Base-by-base conservation (phyloP, 1,284 basidiomycete species). In the Ustilago nuda region DNA sequence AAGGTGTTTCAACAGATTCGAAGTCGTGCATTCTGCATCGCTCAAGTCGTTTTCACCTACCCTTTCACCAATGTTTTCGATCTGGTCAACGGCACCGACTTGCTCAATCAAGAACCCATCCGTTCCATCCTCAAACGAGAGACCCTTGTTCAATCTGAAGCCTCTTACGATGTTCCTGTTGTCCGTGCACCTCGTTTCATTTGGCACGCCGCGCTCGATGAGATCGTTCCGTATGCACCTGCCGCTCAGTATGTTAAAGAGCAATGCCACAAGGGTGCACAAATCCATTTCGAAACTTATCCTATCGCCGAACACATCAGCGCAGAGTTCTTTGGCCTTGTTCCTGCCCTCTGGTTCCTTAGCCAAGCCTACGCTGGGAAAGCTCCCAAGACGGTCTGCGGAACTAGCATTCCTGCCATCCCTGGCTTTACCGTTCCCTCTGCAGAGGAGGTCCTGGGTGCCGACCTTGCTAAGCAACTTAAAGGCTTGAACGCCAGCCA, bases 201-300 rank as follows among this genome's bases (percentile, higher is more conserved):
- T 51, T 84, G 75, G 66, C 83, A 85, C 53, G 77, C 80, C 8
- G 17, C 62, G 2, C 33, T 41, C 27, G 84, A 85, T 66, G 83
- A 84, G 58, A 76, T 84, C 11, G 79, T 85, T n/a, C 76, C 80
- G 0, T 82, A 61, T 63, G 45, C 45, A 8, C 72, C 76, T 15
- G 73, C 61, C 6, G 64, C 63, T 9, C n/a, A 66, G 32, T 83
- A 80, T 56, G 81, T 83, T 35, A 53, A 72, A 23, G 52, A 72
- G 32, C 83, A 84, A 62, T 85, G 84, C 56, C 41, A 71, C 4
- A 63, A 73, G 27, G 83, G 83, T 8, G 83, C 82, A 33, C 66
- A 79, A 52, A 73, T 84, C 48, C 60, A 74, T 13, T 83, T 77
- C 46, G 59, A 72, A 32, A 39, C 63, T 11, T 76, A 70, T 53